Evolutionary conservation across 768 basidiomycete genomes (phyloP), one percentile per base, ranked within the genome.

Genomic region (Leccinum uliginosum): DNA sequence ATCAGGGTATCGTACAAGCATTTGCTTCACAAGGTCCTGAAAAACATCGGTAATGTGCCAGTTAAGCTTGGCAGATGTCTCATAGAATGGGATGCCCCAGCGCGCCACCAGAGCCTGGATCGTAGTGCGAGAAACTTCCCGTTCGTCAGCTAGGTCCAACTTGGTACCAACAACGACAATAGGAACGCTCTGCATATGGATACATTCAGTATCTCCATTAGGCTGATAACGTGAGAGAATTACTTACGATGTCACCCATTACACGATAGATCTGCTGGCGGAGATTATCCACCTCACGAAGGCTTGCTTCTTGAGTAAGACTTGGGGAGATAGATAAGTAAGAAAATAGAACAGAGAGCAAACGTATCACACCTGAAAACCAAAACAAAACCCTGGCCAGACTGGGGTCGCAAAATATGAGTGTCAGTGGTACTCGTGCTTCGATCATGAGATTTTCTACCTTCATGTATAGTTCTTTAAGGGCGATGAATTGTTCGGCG

Each of bases 161-260:
- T 93, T 92, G 29, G 91, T 93, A 44, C 91, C 92, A 9, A 92
- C 92, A 15, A 93, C 80, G 11, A 93, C 87, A 60, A 94, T 89
- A 9, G 92, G 93, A 19, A 91, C 74, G 29, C 73, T 74, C 84
- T 88, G 54, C 11, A 60, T 32, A 40, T 46, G 38, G 46, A 50
- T 21, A 35, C 7, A 27, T 9, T 67, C 26, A 68, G 50, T 30
- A 54, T 46, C 2, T 35, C 15, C 7, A 35, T 27, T 24, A 38
- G 14, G 4, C 17, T 11, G n/a, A 29, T 8, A 34, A 54, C 19
- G 14, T 49, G 29, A 24, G 59, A 47, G 15, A 44, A 35, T 27
- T 17, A 72, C 77, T 65, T 60, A 88, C 86, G 24, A 73, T 79
- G 63, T 84, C 83, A 29, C 87, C 86, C 74, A 90, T 91, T 60